Base-by-base conservation (phyloP, 106 monocot genomes). In the Dendrobium nobile region DNA sequence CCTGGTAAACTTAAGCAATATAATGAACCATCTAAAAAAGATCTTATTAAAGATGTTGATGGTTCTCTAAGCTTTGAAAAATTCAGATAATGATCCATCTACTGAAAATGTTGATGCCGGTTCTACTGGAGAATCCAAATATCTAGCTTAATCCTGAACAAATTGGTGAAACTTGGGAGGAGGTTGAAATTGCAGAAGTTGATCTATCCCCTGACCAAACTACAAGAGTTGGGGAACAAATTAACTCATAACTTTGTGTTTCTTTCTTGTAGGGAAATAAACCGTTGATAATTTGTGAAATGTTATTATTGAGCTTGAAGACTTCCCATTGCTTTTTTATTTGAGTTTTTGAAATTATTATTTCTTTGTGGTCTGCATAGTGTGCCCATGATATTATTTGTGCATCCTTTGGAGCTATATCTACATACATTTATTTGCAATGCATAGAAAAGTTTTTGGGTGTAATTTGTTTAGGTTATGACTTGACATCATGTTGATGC, bases 51-150 rank as follows among this genome's bases (percentile, higher is more conserved):
- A 73, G 28, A 56, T 72, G 20, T 20, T 0, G 28, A 28, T 65
- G 80, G 70, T 70, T 68, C 28, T 48, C 55, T 20, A 6, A n/a
- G 20, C 28, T 24, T 8, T 37, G 72, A 56, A 41, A n/a, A 45
- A 80, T 73, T 73, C 70, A 27, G 64, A 74, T 59, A 28, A 28
- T 28, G 70, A 37, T 78, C 78, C 47, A 61, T 51, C 73, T 79
- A 77, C 27, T 61, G 47, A 84, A 33, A 24, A 77, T 10, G 27
- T 75, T 54, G 79, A 8, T 82, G 77, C 80, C 40, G 10, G 47
- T 27, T 47, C 75, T 64, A 24, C n/a, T 20, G 15, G 2, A 82
- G 88, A 86, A 83, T 77, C 19, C 41, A 44, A 6, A 59, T 43
- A 43, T 17, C 43, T 74, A 42, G 41, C 17, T n/a, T 18, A 43